Percentiles rank a stretch among this genome's conserved stretches.
Conservation (phyloP, 2,329 filamentous ascomycete species). For the Scedosporium apiospermum region DNA sequence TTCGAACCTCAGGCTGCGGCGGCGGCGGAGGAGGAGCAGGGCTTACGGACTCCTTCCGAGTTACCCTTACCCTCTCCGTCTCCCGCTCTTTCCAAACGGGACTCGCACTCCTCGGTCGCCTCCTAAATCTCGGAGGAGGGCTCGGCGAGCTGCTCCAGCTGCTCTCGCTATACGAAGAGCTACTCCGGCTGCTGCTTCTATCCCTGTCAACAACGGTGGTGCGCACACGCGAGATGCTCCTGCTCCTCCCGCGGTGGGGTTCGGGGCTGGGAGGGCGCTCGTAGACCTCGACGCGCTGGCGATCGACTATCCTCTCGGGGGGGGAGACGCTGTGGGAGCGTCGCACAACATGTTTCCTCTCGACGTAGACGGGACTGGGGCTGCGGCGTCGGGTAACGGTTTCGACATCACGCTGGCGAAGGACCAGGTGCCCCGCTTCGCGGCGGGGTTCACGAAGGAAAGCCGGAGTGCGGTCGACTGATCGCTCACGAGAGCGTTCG, state of each 20-base stretch:
- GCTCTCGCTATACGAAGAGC: conserved; percentile 17
- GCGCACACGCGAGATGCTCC: conserved; percentile 16
- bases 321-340: conserved; percentile 33
- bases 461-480: conserved; percentile 20
- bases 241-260: not conserved
- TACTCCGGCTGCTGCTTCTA: conserved; percentile 28
- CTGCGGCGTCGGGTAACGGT: conserved; percentile 34
- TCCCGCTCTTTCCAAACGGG: conserved; percentile 25
- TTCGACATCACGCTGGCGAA: conserved; percentile 46
- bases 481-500: conserved; percentile 2
- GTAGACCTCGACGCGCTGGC: conserved; percentile 18
- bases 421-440: conserved; percentile 42
- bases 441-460: conserved; percentile 41
- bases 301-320: conserved; percentile 15
- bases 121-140: conserved; percentile 18
- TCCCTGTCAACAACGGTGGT: conserved; percentile 31
- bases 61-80: conserved; percentile 37
- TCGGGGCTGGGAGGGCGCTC: conserved; percentile 12
- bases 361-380: conserved; percentile 25
- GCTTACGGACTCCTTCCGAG: conserved; percentile 36
- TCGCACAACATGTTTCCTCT: conserved; percentile 24
- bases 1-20: conserved; percentile 56
- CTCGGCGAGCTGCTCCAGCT: conserved; percentile 8
- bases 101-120: conserved; percentile 9
- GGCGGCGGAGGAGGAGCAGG: conserved; percentile 39